Evolutionary conservation across 73 alveolate genomes (phyloP).

Genomic region (Paramecium sonneborni): DNA sequence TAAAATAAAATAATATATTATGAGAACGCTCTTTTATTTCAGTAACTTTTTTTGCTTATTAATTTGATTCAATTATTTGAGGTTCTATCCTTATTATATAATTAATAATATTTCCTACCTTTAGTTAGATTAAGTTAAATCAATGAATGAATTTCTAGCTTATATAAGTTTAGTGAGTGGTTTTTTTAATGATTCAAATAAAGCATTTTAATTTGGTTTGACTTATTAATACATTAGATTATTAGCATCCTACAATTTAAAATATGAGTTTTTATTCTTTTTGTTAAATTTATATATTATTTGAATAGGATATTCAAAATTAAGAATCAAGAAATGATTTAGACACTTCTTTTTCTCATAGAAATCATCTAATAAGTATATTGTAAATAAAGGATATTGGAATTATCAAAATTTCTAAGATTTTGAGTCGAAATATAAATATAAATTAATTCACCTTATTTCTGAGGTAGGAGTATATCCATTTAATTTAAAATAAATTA

Average conservation of each 20-base stretch:
- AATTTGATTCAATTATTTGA: neutral
- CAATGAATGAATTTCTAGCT: neutral
- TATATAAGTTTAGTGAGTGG: neutral
- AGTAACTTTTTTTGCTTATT: neutral
- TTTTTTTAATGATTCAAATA: neutral
- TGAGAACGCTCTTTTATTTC: neutral
- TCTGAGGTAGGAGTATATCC: constrained; percentile 5
- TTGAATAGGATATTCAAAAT: neutral
- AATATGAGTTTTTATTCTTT: neutral
- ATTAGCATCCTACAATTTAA: neutral
- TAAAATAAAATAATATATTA: neutral
- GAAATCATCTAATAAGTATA: neutral
- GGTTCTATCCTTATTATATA: neutral
- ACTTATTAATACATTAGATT: neutral
- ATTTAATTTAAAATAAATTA: neutral
- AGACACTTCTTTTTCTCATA: neutral
- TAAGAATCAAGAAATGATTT: neutral
- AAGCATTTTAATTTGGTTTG: neutral
- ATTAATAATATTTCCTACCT: neutral
- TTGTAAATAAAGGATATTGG: neutral
- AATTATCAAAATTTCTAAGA: neutral
- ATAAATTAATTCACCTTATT: neutral
- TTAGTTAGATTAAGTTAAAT: neutral
- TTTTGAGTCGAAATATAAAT: neutral
- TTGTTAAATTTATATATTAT: neutral